These are phyloP conservation scores for Fraxinus paxiana DNA, from an alignment of 305 asterid species.

Conservation along the genomic window DNA sequence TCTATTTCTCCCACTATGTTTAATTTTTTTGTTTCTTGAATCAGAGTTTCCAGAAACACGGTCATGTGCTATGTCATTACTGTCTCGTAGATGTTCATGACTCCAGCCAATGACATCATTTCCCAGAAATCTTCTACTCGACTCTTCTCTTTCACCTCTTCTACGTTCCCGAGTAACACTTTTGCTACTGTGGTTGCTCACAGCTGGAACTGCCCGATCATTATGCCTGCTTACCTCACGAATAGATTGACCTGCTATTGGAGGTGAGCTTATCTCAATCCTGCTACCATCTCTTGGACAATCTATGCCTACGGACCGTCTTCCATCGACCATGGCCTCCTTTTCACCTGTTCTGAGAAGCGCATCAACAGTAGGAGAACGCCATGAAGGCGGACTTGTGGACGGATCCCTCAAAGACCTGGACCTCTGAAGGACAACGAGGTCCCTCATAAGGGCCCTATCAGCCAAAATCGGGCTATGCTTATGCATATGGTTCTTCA, in stretches of 20 bases:
- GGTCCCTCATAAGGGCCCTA: conserved; percentile 82
- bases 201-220: conserved; percentile 28
- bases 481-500: conserved; percentile 94
- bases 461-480: conserved; percentile 76
- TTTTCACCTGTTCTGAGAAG: conserved; percentile 45
- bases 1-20: conserved; percentile 32
- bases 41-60: conserved; percentile 47
- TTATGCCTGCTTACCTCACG: conserved; percentile 33
- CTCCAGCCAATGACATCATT: conserved; percentile 30
- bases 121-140: conserved; percentile 37
- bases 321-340: conserved; percentile 48
- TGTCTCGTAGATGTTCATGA: conserved; percentile 28
- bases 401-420: conserved; percentile 94
- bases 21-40: conserved; percentile 33
- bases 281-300: conserved; percentile 33
- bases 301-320: conserved; percentile 57
- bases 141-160: conserved; percentile 48
- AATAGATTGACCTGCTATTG: conserved; percentile 24
- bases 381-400: conserved; percentile 80
- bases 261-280: conserved; percentile 50
- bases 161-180: conserved; percentile 39
- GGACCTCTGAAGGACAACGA: conserved; percentile 79
- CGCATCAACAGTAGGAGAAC: conserved; percentile 60
- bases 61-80: conserved; percentile 27
- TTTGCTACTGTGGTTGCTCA: conserved; percentile 37